Conservation (phyloP, 306 rosid species). For the Prunus persica region Prunus_persica_NCBIv2 NC_034009.1:40999501-41000000, state of each 20-base stretch:
- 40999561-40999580: conserved; percentile 93
- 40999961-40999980: not conserved
- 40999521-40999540: conserved; percentile 93
- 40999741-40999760: not conserved
- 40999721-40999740: conserved; percentile 3
- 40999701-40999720: conserved; percentile 40
- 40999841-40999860: not conserved
- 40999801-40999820: not conserved
- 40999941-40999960: not conserved
- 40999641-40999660: conserved; percentile 98
- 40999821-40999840: not conserved
- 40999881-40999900: not conserved
- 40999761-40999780: not conserved
- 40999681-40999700: conserved; percentile 84
- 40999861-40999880: not conserved
- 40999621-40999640: conserved; percentile 92
- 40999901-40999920: not conserved
- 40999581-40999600: conserved; percentile 69
- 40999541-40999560: conserved; percentile 94
- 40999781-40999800: not conserved
- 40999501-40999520: conserved; percentile 94
- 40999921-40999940: not conserved
- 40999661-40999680: conserved; percentile 87
- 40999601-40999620: conserved; percentile 86
- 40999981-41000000: not conserved